A percentile compares a stretch with the other conserved stretches of the same genome.
phyloP scores from a whole-genome alignment of 2,329 filamentous ascomycete species.

The Zymoseptoria ardabiliae region DNA sequence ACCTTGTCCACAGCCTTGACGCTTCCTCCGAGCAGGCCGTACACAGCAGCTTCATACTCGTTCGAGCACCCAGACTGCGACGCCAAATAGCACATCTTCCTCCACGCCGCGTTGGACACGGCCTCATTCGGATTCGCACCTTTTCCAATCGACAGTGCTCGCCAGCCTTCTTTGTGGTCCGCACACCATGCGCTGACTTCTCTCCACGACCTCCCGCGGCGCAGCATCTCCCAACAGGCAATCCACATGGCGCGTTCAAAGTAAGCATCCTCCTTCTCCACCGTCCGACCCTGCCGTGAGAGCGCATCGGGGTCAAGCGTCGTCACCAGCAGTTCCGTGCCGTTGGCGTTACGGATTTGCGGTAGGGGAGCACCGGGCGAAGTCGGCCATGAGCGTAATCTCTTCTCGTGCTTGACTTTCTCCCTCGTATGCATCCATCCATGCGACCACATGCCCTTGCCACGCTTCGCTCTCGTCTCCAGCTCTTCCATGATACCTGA shows the following conservation, averaged over 20 bases:
- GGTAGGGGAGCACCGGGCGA: conserved; percentile 47
- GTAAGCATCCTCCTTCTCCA: conserved; percentile 77
- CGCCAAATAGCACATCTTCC: conserved; percentile 68
- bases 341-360: conserved; percentile 37
- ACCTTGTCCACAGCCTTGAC: conserved; percentile 68
- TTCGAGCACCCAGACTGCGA: conserved; percentile 59
- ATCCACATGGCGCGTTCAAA: conserved; percentile 90
- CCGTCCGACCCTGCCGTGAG: conserved; percentile 65
- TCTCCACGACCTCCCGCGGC: conserved; percentile 67
- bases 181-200: conserved; percentile 80
- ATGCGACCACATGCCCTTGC: conserved; percentile 68
- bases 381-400: conserved; percentile 50
- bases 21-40: conserved; percentile 83
- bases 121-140: conserved; percentile 34
- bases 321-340: conserved; percentile 63
- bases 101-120: conserved; percentile 50
- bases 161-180: conserved; percentile 81
- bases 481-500: conserved; percentile 69
- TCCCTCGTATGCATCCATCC: conserved; percentile 90
- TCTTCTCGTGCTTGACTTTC: conserved; percentile 84
- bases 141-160: conserved; percentile 71
- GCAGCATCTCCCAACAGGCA: conserved; percentile 86
- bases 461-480: conserved; percentile 58
- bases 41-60: conserved; percentile 80
- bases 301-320: conserved; percentile 87